Percentiles rank a stretch among this genome's conserved stretches.
Evolutionary conservation across 495 filamentous ascomycete species (phyloP).

Genomic region (Penicillium canescens): DNA sequence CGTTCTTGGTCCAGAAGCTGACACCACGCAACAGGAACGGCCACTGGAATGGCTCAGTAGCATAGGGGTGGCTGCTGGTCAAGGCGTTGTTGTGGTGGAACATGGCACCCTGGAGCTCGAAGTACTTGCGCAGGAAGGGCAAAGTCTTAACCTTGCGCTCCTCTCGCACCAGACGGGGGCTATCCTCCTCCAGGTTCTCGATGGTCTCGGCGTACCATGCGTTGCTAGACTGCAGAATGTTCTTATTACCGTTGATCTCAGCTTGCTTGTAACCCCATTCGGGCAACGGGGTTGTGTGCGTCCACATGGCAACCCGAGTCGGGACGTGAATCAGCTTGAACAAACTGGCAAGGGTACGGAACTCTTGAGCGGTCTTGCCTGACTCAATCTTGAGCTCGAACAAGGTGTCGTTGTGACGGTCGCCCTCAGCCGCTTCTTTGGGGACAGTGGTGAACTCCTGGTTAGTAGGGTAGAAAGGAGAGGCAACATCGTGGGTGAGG

Average conservation of each 20-base stretch:
- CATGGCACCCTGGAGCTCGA: constrained; percentile 96
- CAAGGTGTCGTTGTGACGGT: constrained; percentile 83
- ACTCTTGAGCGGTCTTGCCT: constrained; percentile 78
- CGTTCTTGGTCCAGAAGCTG: constrained; percentile 98
- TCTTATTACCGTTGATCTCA: constrained; percentile 99
- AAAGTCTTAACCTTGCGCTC: constrained; percentile 76
- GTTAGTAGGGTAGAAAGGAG: constrained; percentile 94
- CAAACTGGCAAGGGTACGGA: constrained; percentile 84
- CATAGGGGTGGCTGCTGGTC: constrained; percentile 94
- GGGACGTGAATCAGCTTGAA: constrained; percentile 95
- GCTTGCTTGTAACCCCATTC: constrained; percentile 97
- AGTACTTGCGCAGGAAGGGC: constrained; percentile 90
- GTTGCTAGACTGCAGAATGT: constrained; percentile 84
- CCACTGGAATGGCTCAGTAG: constrained; percentile 94
- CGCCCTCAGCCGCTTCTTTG: constrained; percentile 69
- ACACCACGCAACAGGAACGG: constrained; percentile 95
- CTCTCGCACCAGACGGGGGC: constrained; percentile 67
- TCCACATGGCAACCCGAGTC: constrained; percentile 98
- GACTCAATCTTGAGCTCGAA: constrained; percentile 92
- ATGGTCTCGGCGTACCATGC: constrained; percentile 94
- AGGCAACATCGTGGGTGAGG: constrained; percentile 97
- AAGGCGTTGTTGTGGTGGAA: constrained; percentile 99
- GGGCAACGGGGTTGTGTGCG: constrained; percentile 86
- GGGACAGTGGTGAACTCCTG: constrained; percentile 93
- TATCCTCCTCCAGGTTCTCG: constrained; percentile 69